Conservation (phyloP, 2,329 filamentous ascomycete species). For the Botryosphaeria dothidea region DNA sequence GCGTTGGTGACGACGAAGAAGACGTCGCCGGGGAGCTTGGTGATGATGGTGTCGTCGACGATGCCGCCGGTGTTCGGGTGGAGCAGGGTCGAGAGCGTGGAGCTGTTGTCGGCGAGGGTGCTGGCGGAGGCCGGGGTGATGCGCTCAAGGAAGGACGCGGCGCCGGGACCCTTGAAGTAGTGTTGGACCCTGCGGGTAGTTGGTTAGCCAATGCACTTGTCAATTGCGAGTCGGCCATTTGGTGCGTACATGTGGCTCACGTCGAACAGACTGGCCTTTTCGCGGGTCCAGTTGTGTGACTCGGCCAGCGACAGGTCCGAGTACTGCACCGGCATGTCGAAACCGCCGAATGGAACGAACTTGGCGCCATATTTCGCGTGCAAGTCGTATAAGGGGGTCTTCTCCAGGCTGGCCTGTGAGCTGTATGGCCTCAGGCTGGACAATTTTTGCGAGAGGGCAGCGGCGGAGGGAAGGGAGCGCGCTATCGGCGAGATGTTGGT, state of each 20-base stretch:
- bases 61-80: slow-evolving; percentile 76
- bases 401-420: slow-evolving; percentile 34
- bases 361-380: slow-evolving; percentile 79
- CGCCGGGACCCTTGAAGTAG: slow-evolving; percentile 77
- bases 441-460: slow-evolving; percentile 2
- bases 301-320: slow-evolving; percentile 72
- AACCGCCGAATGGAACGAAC: slow-evolving; percentile 96
- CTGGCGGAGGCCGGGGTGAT: slow-evolving; percentile 77
- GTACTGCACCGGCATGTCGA: slow-evolving; percentile 92
- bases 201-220: background rate
- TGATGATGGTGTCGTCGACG: slow-evolving; percentile 91
- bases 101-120: slow-evolving; percentile 65
- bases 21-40: slow-evolving; percentile 66
- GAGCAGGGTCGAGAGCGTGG: slow-evolving; percentile 81
- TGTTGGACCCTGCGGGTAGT: slow-evolving; percentile 66
- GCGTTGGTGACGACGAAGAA: slow-evolving; percentile 98
- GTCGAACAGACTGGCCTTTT: slow-evolving; percentile 89
- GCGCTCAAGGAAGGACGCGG: slow-evolving; percentile 76
- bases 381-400: slow-evolving; percentile 76
- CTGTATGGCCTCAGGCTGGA: slow-evolving; percentile 27
- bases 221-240: background rate
- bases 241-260: slow-evolving; percentile 84
- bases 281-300: slow-evolving; percentile 87
- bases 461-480: background rate
- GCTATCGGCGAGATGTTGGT: background rate